A percentile compares a stretch with the other conserved stretches of the same genome.
Conservation (phyloP, 768 basidiomycete genomes). For the Lactifluus echinatus region DNA sequence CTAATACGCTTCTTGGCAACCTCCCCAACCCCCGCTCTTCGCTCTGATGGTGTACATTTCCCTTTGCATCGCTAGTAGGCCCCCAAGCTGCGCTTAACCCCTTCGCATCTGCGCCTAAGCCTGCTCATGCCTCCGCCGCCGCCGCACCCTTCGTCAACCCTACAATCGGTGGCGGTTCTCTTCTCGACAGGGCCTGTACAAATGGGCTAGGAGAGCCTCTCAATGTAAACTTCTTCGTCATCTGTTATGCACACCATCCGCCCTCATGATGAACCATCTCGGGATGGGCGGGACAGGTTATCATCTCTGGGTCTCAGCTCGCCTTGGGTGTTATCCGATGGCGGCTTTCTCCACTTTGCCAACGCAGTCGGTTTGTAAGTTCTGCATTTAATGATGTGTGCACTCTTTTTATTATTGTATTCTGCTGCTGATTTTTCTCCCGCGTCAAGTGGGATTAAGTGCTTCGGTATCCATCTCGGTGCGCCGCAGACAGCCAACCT, state of each 20-base stretch:
- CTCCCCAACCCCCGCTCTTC: background rate
- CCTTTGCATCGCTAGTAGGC: slow-evolving; percentile 1
- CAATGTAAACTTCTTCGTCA: slow-evolving; percentile 5
- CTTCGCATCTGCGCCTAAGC: background rate
- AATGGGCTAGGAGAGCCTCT: slow-evolving; percentile 17
- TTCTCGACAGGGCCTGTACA: background rate
- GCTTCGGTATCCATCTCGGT: slow-evolving; percentile 29
- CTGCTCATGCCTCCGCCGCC: background rate
- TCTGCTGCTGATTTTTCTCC: background rate
- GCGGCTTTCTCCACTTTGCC: slow-evolving; percentile 6
- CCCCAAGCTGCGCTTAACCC: background rate
- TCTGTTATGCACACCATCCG: background rate
- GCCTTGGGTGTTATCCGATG: slow-evolving; percentile 8
- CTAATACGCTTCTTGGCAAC: background rate
- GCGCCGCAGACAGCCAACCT: slow-evolving; percentile 17
- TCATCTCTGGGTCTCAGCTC: slow-evolving; percentile 16
- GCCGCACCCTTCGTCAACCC: background rate
- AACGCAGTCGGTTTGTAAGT: slow-evolving; percentile 16
- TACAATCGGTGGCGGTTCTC: background rate
- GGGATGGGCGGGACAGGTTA: slow-evolving; percentile 1
- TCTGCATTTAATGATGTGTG: too few relatives aligned
- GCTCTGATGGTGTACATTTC: slow-evolving; percentile 5
- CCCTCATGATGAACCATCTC: background rate
- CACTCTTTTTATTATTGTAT: background rate
- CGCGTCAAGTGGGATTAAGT: slow-evolving; percentile 21